phyloP scores from a whole-genome alignment of 345 rosid genomes.

The Gynandropsis gynandra region DNA sequence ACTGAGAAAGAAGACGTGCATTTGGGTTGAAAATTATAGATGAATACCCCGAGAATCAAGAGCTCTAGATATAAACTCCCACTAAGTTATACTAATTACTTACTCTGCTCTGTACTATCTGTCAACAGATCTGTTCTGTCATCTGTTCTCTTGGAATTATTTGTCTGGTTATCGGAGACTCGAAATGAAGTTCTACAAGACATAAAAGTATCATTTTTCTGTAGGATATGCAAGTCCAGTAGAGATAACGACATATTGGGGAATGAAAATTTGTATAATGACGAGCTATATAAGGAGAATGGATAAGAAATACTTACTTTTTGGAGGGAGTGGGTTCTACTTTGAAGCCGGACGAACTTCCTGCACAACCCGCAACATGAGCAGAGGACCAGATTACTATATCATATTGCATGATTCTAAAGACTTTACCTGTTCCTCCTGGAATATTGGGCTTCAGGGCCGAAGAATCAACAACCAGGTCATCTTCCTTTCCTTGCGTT shows the following conservation, averaged over 20 bases:
- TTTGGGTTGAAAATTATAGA: slow-evolving; percentile 12
- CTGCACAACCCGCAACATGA: slow-evolving; percentile 34
- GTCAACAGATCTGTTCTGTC: slow-evolving; percentile 22
- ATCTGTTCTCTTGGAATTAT: slow-evolving; percentile 22
- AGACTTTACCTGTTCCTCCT: slow-evolving; percentile 33
- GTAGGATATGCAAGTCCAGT: slow-evolving; percentile 7
- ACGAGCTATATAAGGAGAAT: slow-evolving; percentile 3
- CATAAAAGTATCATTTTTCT: slow-evolving; percentile 19
- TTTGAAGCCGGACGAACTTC: slow-evolving; percentile 30
- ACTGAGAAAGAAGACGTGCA: slow-evolving; percentile 5
- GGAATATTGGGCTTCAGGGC: slow-evolving; percentile 17
- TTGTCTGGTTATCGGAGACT: slow-evolving; percentile 22
- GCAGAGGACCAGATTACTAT: slow-evolving; percentile 16
- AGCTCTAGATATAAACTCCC: slow-evolving; percentile 10
- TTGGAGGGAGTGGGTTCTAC: slow-evolving; percentile 32
- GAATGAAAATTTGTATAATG: slow-evolving; percentile 11
- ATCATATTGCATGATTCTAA: slow-evolving; percentile 8
- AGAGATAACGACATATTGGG: slow-evolving; percentile 12
- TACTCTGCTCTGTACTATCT: slow-evolving; percentile 39
- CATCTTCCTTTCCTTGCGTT: slow-evolving; percentile 18
- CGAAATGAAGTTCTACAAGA: slow-evolving; percentile 25
- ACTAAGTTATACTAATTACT: slow-evolving; percentile 18
- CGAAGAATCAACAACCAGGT: slow-evolving; percentile 17
- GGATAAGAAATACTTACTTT: slow-evolving; percentile 35
- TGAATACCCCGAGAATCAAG: background rate